Percentiles rank a stretch among this genome's conserved stretches.
phyloP scores from a whole-genome alignment of 2,329 filamentous ascomycete genomes.

The Decorospora gaudefroyi region DNA sequence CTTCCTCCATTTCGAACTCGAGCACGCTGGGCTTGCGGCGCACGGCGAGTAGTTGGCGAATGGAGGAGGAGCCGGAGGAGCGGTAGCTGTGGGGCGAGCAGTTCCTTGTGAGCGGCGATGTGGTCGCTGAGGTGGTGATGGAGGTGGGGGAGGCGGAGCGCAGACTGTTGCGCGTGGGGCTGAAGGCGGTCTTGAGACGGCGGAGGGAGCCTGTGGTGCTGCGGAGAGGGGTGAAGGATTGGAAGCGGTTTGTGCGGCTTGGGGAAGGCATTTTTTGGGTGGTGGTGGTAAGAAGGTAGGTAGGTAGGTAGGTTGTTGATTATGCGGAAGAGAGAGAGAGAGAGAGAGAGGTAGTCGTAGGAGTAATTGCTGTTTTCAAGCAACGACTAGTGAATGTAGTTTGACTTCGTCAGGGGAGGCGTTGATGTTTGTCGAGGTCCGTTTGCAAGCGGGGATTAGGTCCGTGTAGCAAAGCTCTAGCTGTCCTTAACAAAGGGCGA shows the following conservation, averaged over 20 bases:
- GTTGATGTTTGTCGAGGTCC: background rate
- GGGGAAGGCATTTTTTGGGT: constrained; percentile 34
- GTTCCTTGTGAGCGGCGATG: constrained; percentile 38
- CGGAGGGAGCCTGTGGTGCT: constrained; percentile 35
- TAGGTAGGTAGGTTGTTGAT: background rate
- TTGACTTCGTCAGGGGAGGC: constrained; percentile 3
- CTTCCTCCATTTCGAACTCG: constrained; percentile 46
- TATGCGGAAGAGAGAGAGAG: constrained; percentile 7
- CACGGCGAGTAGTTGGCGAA: constrained; percentile 41
- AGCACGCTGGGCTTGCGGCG: constrained; percentile 41
- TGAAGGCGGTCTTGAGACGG: constrained; percentile 45
- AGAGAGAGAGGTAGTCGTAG: too few species aligned
- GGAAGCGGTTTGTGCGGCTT: constrained; percentile 47
- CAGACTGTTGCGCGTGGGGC: constrained; percentile 34
- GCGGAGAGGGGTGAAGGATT: constrained; percentile 44
- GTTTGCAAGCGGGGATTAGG: background rate
- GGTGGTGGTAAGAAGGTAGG: too few species aligned
- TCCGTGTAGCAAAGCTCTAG: background rate
- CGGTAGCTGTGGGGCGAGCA: constrained; percentile 36
- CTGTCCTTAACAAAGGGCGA: constrained; percentile 1
- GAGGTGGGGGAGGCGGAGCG: constrained; percentile 34
- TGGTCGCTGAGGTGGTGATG: constrained; percentile 32
- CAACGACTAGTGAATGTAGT: constrained; percentile 1
- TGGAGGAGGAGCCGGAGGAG: constrained; percentile 30
- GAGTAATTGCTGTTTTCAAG: constrained; percentile 6